These are phyloP conservation scores for Talaromyces adpressus DNA, from an alignment of 495 filamentous ascomycete species.

Conservation along the genomic window DNA sequence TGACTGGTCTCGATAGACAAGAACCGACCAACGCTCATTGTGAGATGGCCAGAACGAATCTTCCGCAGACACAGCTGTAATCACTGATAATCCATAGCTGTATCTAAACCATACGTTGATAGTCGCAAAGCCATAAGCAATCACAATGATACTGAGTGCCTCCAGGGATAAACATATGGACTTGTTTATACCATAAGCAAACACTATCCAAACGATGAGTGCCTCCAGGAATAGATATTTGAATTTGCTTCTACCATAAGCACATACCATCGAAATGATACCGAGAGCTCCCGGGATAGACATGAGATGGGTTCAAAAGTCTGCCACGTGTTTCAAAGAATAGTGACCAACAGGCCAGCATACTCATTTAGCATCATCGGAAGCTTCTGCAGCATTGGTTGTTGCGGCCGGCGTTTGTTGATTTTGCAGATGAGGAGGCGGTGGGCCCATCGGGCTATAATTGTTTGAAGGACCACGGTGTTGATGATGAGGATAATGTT, in stretches of 20 bases:
- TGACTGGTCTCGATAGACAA: neutral
- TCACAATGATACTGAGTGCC: neutral
- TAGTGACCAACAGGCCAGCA: neutral
- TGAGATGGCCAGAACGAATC: neutral
- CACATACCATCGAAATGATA: neutral
- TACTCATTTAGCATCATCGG: slow-evolving; percentile 53
- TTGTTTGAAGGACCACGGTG: slow-evolving; percentile 53
- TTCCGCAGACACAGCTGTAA: neutral
- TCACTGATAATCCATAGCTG: neutral
- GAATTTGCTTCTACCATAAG: neutral
- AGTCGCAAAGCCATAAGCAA: neutral
- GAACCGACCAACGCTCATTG: neutral
- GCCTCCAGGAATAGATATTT: neutral
- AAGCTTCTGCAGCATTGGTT: slow-evolving; percentile 33
- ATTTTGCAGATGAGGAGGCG: slow-evolving; percentile 34
- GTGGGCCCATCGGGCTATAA: slow-evolving; percentile 48
- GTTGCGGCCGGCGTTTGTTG: slow-evolving; percentile 31
- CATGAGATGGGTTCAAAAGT: neutral
- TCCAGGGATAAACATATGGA: neutral
- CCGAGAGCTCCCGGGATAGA: neutral
- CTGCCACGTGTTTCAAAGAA: neutral
- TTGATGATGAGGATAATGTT: slow-evolving; percentile 56
- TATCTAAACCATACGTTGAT: neutral
- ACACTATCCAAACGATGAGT: neutral
- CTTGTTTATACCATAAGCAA: neutral